Evolutionary conservation across 345 rosid genomes (phyloP).

Genomic region (Hypericum perforatum): DNA sequence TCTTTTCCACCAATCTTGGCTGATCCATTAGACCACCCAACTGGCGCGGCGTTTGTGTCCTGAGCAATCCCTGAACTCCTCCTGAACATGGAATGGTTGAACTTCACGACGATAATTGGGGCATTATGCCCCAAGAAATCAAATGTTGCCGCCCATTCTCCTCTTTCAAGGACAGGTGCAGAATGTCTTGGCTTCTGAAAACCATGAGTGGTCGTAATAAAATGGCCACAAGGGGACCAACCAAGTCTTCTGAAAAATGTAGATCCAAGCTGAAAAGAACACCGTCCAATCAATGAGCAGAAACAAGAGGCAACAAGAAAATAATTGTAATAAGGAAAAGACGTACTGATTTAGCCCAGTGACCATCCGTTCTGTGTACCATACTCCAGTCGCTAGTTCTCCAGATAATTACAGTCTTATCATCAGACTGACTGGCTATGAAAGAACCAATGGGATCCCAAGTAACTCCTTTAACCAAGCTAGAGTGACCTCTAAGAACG

Average conservation of each 20-base stretch:
- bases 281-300: slow-evolving; percentile 15
- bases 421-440: slow-evolving; percentile 98
- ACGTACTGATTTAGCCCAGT: slow-evolving; percentile 96
- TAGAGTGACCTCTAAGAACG: slow-evolving; percentile 94
- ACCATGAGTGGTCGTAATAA: slow-evolving; percentile 94
- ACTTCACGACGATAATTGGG: slow-evolving; percentile 88
- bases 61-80: slow-evolving; percentile 39
- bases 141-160: slow-evolving; percentile 95
- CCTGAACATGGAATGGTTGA: slow-evolving; percentile 92
- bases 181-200: slow-evolving; percentile 99
- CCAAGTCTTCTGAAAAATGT: slow-evolving; percentile 99
- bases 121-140: slow-evolving; percentile 99
- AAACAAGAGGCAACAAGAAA: not conserved
- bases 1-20: slow-evolving; percentile 77
- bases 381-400: slow-evolving; percentile 97
- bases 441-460: slow-evolving; percentile 99
- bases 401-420: slow-evolving; percentile 98
- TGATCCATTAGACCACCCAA: slow-evolving; percentile 84
- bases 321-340: not conserved
- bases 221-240: slow-evolving; percentile 99
- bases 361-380: slow-evolving; percentile 91
- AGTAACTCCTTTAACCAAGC: slow-evolving; percentile 92
- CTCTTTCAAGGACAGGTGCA: slow-evolving; percentile 98
- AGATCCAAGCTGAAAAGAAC: slow-evolving; percentile 70
- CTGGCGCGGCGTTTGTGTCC: slow-evolving; percentile 42